Conservation (phyloP, 768 basidiomycete genomes). For the Gyrodon lividus region DNA sequence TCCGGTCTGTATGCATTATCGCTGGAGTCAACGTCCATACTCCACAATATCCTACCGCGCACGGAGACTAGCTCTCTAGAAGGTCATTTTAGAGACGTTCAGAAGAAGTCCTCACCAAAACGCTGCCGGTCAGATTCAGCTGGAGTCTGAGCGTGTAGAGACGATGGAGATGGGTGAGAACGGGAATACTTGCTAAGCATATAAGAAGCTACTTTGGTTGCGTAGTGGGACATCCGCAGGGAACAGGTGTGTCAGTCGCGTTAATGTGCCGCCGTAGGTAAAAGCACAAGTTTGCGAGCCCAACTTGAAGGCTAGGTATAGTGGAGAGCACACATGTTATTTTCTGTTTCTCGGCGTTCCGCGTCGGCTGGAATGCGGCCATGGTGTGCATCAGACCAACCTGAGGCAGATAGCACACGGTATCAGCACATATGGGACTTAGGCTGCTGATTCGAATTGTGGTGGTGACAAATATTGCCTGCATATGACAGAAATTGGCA, state of each 20-base stretch:
- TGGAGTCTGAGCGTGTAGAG: constrained; percentile 16
- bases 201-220: constrained; percentile 58
- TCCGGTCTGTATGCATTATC: constrained; percentile 42
- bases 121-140: constrained; percentile 69
- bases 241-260: neutral
- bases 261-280: too few species aligned
- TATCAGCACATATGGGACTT: too few species aligned
- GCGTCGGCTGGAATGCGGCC: too few species aligned
- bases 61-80: constrained; percentile 59
- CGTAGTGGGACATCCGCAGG: constrained; percentile 33
- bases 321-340: too few species aligned
- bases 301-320: too few species aligned
- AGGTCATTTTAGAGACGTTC: constrained; percentile 53
- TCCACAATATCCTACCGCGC: constrained; percentile 65
- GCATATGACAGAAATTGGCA: too few species aligned
- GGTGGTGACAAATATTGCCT: too few species aligned
- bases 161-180: constrained; percentile 45
- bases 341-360: too few species aligned
- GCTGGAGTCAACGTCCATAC: constrained; percentile 40
- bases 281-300: too few species aligned
- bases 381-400: too few species aligned
- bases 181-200: constrained; percentile 65
- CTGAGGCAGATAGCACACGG: too few species aligned
- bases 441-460: too few species aligned
- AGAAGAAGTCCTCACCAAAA: constrained; percentile 63